A percentile compares a stretch with the other conserved stretches of the same genome.
Conservation (phyloP, 306 rosid species). For the Vigna hirtella region DNA sequence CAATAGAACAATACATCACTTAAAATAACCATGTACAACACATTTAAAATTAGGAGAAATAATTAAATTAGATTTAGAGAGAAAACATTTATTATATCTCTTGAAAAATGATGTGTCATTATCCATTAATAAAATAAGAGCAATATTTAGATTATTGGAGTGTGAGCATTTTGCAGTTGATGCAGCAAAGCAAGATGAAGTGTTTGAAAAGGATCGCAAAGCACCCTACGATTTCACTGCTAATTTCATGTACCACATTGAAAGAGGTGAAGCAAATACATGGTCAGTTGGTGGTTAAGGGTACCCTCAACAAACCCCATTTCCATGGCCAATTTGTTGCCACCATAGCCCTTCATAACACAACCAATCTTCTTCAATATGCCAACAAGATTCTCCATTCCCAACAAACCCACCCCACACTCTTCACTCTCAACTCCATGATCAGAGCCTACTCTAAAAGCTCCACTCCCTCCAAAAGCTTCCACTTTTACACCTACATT, state of each 20-base stretch:
- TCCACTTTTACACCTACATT: conserved; percentile 54
- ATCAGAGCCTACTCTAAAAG: conserved; percentile 70
- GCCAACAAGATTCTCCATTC: conserved; percentile 37
- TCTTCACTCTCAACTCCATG: conserved; percentile 69
- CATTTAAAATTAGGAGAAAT: too few species aligned
- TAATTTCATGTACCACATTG: conserved; percentile 28
- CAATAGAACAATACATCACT: too few species aligned
- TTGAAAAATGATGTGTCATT: too few species aligned
- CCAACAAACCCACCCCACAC: conserved; percentile 49
- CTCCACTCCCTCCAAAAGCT: conserved; percentile 58
- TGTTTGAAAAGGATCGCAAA: conserved; percentile 25
- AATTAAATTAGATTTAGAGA: too few species aligned
- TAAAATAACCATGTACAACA: too few species aligned
- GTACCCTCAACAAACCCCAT: conserved; percentile 34
- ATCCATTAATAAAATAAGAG: too few species aligned
- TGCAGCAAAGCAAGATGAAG: background rate
- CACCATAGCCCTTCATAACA: conserved; percentile 41
- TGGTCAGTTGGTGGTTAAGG: conserved; percentile 29
- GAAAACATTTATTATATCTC: too few species aligned
- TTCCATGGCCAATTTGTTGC: conserved; percentile 40
- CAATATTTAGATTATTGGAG: too few species aligned
- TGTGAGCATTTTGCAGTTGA: background rate
- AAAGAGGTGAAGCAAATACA: conserved; percentile 45
- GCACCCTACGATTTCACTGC: conserved; percentile 41
- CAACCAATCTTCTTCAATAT: conserved; percentile 28